Percentiles rank a stretch among this genome's conserved stretches.
These are phyloP conservation scores for Durio zibethinus DNA, from an alignment of 345 rosid genomes.

Conservation along the genomic window DNA sequence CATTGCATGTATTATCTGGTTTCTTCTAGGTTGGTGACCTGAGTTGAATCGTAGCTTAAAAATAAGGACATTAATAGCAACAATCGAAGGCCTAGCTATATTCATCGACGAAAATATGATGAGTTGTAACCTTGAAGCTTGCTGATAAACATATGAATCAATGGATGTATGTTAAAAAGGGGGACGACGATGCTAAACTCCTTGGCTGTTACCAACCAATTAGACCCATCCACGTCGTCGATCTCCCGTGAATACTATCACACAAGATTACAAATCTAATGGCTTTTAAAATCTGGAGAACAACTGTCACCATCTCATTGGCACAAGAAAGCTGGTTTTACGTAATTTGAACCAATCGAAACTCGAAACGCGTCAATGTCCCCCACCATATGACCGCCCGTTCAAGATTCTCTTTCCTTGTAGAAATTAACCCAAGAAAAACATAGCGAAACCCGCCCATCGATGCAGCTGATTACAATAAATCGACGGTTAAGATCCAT, in stretches of 20 bases:
- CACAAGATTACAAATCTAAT: background rate
- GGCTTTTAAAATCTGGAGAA: background rate
- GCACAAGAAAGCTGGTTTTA: background rate
- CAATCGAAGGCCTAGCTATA: no score
- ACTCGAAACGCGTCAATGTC: background rate
- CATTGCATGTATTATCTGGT: no score
- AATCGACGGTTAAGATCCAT: conserved; percentile 29
- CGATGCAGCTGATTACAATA: background rate
- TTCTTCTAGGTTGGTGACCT: no score
- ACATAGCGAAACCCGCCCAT: background rate
- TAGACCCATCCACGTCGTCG: background rate
- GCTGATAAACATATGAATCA: no score
- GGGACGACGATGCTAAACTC: no score
- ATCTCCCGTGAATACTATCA: background rate
- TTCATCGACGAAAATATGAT: no score
- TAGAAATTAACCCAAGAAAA: no score
- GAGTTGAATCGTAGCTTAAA: no score
- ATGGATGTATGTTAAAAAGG: no score
- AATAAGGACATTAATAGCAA: no score
- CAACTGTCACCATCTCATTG: background rate
- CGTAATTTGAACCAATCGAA: background rate
- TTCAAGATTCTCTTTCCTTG: background rate
- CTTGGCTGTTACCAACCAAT: no score
- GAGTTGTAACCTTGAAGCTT: no score
- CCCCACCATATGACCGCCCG: background rate